These are phyloP conservation scores for Suillus ampliporus DNA, from an alignment of 768 basidiomycete species.

Conservation along the genomic window DNA sequence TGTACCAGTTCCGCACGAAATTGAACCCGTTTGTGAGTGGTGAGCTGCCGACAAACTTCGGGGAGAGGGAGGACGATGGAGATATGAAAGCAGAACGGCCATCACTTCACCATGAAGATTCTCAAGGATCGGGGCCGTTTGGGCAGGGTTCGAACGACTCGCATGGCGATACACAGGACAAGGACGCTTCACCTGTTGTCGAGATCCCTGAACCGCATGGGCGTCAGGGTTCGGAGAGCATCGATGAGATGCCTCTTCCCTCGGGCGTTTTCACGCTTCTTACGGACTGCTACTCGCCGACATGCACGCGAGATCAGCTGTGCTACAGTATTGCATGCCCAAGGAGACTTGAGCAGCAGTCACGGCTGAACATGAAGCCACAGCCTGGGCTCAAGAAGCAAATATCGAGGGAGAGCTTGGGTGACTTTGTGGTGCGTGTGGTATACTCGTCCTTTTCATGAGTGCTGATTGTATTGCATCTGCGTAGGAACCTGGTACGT, in stretches of 20 bases:
- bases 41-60: constrained; percentile 54
- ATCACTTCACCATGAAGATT: constrained; percentile 18
- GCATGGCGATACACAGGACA: constrained; percentile 28
- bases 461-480: constrained; percentile 29
- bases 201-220: constrained; percentile 22
- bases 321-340: constrained; percentile 99
- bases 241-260: constrained; percentile 77
- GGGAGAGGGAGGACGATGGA: constrained; percentile 43
- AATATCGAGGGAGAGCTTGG: constrained; percentile 79
- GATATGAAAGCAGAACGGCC: constrained; percentile 30
- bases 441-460: constrained; percentile 3
- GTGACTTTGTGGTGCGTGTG: constrained; percentile 69
- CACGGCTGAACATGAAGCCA: constrained; percentile 91
- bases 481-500: constrained; percentile 74
- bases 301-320: constrained; percentile 90
- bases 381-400: constrained; percentile 88
- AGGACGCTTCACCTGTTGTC: constrained; percentile 36
- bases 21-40: constrained; percentile 87
- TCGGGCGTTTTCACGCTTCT: constrained; percentile 95
- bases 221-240: constrained; percentile 48
- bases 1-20: constrained; percentile 92
- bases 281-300: constrained; percentile 98
- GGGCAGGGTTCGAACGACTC: constrained; percentile 43
- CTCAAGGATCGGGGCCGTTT: constrained; percentile 29
- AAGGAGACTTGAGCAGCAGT: constrained; percentile 90